Evolutionary conservation across 2,329 filamentous ascomycete genomes (phyloP).

Genomic region (Aspergillus intermedius): DNA sequence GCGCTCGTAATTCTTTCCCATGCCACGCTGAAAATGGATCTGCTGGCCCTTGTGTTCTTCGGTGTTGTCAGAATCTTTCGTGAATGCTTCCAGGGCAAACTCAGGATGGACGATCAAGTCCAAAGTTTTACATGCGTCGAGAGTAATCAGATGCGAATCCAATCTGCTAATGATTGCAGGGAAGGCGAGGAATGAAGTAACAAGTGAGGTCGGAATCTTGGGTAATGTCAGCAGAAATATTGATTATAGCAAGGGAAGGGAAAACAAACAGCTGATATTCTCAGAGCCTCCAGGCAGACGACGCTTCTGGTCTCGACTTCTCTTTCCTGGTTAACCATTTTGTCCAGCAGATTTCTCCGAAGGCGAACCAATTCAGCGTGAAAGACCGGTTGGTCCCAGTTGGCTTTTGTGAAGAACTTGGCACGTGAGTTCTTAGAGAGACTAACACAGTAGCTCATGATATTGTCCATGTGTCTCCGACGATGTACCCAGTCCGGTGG

Average conservation of each 20-base stretch:
- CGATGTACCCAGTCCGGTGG: conserved; percentile 27
- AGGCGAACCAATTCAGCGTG: conserved; percentile 66
- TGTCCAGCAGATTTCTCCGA: conserved; percentile 77
- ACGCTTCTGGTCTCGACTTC: conserved; percentile 51
- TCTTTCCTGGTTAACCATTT: conserved; percentile 47
- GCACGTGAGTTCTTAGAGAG: conserved; percentile 58
- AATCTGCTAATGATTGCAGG: conserved; percentile 79
- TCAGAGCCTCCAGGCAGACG: conserved; percentile 69
- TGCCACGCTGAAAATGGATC: conserved; percentile 70
- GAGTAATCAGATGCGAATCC: conserved; percentile 71
- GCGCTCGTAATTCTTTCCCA: conserved; percentile 92
- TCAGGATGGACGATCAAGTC: conserved; percentile 58
- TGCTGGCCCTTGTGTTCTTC: conserved; percentile 64
- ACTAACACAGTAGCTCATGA: conserved; percentile 79
- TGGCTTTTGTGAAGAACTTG: conserved; percentile 45
- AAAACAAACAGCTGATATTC: conserved; percentile 63
- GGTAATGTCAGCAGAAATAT: conserved; percentile 10
- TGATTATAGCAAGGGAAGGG: neutral
- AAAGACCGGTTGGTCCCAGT: conserved; percentile 71
- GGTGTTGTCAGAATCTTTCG: conserved; percentile 83
- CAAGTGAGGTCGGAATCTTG: conserved; percentile 63
- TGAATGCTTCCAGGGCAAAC: conserved; percentile 80
- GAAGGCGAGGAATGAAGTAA: conserved; percentile 66
- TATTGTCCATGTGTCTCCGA: conserved; percentile 51
- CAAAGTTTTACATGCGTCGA: conserved; percentile 65